Evolutionary conservation across 768 basidiomycete genomes (phyloP).

Genomic region (Boletus vinaceobasis): DNA sequence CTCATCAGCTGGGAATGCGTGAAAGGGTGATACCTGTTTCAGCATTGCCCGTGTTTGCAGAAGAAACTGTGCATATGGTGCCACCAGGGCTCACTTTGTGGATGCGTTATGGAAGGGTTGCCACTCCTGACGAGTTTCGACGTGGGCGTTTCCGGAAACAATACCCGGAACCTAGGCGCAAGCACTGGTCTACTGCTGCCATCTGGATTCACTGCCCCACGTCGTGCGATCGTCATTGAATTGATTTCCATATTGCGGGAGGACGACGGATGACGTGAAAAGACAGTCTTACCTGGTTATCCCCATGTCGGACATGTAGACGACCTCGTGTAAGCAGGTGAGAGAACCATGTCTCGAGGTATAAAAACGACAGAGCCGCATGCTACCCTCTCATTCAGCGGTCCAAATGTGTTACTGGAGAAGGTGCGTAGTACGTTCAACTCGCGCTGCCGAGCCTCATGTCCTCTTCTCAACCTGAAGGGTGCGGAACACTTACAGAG

Average conservation of each 20-base stretch:
- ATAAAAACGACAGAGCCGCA: slow-evolving; percentile 25
- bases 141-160: slow-evolving; percentile 26
- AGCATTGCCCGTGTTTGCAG: slow-evolving; percentile 6
- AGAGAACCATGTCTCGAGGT: slow-evolving; percentile 23
- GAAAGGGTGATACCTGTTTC: slow-evolving; percentile 31
- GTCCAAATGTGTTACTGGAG: slow-evolving; percentile 56
- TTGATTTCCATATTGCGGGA: slow-evolving; percentile 22
- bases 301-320: slow-evolving; percentile 23
- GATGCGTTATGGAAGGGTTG: slow-evolving; percentile 29
- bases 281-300: slow-evolving; percentile 16
- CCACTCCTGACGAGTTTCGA: slow-evolving; percentile 29
- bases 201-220: slow-evolving; percentile 20
- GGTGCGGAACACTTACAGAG: slow-evolving; percentile 53
- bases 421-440: slow-evolving; percentile 39
- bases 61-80: background rate
- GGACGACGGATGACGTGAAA: slow-evolving; percentile 29
- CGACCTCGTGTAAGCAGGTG: slow-evolving; percentile 29
- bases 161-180: slow-evolving; percentile 8
- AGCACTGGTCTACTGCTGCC: slow-evolving; percentile 8
- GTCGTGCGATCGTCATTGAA: slow-evolving; percentile 30
- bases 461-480: slow-evolving; percentile 29
- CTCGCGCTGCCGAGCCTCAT: slow-evolving; percentile 17
- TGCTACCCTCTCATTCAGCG: slow-evolving; percentile 4
- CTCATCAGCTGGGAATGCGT: slow-evolving; percentile 23
- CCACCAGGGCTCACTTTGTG: slow-evolving; percentile 21